A percentile compares a stretch with the other conserved stretches of the same genome.
Conservation (phyloP, 129 eudicot species). For the Oenanthe sinensis region DNA sequence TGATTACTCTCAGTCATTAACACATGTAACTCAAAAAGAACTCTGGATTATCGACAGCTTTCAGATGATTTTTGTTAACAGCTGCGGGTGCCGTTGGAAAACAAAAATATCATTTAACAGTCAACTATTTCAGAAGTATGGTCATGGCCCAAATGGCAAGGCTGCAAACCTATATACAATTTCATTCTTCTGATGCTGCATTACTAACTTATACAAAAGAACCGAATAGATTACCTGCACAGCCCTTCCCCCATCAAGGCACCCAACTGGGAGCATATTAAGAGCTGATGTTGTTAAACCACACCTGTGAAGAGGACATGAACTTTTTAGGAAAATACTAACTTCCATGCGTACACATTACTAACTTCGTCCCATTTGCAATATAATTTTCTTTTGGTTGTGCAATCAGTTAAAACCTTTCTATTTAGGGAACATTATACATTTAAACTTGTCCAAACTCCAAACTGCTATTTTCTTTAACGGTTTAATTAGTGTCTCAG, state of each 20-base stretch:
- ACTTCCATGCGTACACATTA: not conserved
- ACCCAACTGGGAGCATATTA: constrained; percentile 94
- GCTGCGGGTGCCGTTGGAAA: not conserved
- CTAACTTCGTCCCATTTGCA: not conserved
- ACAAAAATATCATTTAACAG: not conserved
- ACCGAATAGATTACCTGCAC: constrained; percentile 53
- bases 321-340: constrained; percentile 3
- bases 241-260: constrained; percentile 99
- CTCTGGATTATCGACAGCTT: not conserved
- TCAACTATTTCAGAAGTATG: not conserved
- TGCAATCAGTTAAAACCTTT: not conserved
- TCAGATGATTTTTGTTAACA: not conserved
- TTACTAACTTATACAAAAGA: not conserved
- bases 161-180: not conserved
- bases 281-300: constrained; percentile 95
- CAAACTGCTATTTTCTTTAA: not conserved
- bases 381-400: not conserved
- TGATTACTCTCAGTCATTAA: not conserved
- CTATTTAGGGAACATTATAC: not conserved
- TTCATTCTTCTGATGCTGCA: not conserved
- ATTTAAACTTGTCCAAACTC: not conserved
- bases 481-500: not conserved
- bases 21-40: not conserved
- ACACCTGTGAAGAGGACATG: constrained; percentile 55
- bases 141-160: not conserved